Base-by-base conservation (phyloP, 331 rosid genomes). In the Erythrophleum ivorense region DNA sequence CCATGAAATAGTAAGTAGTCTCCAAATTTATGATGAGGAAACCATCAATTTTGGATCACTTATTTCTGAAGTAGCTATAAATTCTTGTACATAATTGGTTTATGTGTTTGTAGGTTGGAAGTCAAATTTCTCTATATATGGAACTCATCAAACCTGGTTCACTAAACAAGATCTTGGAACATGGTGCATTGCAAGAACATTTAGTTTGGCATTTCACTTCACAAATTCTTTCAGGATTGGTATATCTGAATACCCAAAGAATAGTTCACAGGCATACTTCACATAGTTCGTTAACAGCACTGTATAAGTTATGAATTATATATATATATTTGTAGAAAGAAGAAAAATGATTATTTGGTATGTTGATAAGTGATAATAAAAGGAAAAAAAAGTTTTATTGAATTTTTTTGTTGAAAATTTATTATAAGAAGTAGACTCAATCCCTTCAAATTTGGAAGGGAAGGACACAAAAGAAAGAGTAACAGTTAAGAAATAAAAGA, bases 231-330 rank as follows among this genome's bases (percentile, higher is more conserved):
- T 80, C 65, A 75, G 91, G 89, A 70, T 75, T 89, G 85, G 90
- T 85, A 67, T 91, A 80, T 78, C 70, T 91, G 85, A 92, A 87
- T 54, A 59, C 68, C 74, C 85, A 15, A 21, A 85, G 84, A 70
- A 82, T 90, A 48, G 84, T 91, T 55, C 92, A 87, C 73, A 91
- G 94, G 91, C 87, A 75, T 10, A 12, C n/a, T 15, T 16, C 24
- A 36, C 48, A 3, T 38, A 3, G 12, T 9, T 8, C n/a, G 5
- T n/a, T 14, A 14, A 19, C 11, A 34, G 43, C 10, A 14, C 4
- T 3, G 10, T 8, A 65, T 65, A 5, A 65, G 21, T 46, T 46
- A 12, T 10, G 2, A 2, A 52, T 19, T 14, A 11, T 13, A 15
- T 13, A 50, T n/a, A n/a, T n/a, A n/a, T n/a, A n/a, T n/a, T n/a